Base-by-base conservation (phyloP, 352 stramenopile genomes). In the Globisporangium emineosum region DNA sequence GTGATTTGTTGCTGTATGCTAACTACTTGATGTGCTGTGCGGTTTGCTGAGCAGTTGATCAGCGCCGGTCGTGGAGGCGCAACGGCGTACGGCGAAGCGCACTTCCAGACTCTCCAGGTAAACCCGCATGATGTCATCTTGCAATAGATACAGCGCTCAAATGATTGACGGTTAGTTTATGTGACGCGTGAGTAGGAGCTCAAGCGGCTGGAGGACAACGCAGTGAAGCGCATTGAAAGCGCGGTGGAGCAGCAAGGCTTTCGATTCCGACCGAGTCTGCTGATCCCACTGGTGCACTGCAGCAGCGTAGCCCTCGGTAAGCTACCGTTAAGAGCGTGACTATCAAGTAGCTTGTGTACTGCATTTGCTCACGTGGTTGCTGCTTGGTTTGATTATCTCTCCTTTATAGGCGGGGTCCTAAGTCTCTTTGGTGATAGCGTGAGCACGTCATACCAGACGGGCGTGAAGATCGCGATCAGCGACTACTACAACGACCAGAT, bases 401-500 rank as follows among this genome's bases (percentile, higher is more conserved):
- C n/a, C n/a, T n/a, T n/a, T n/a, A n/a, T n/a, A 90, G 83, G 80
- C 8, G 70, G 72, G 2, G 62, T 69, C 8, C 47, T 90, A 55
- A 78, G 67, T 60, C 57, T 76, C 9, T 76, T 90, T 71, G 75
- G 84, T 1, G 84, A 90, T 57, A 69, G 66, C 17, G 69, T 89
- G 58, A 89, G 81, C 50, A 79, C 71, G 13, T 84, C 84, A n/a
- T 92, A 90, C 64, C 58, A 87, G 57, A 77, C 73, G 6, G 86
- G 86, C 19, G 72, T 92, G 42, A 95, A 94, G 67, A 77, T 79
- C 61, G 86, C 83, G 3, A 83, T 93, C 50, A 85, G 79, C 35
- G 86, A 95, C 60, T 93, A 92, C 71, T 95, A 93, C 72, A 95
- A 95, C 70, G 86, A 95, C 68, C 86, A 95, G 62, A 93, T 95